Conservation (phyloP, 805 yeast genomes). For the Ogataea angusta region DNA sequence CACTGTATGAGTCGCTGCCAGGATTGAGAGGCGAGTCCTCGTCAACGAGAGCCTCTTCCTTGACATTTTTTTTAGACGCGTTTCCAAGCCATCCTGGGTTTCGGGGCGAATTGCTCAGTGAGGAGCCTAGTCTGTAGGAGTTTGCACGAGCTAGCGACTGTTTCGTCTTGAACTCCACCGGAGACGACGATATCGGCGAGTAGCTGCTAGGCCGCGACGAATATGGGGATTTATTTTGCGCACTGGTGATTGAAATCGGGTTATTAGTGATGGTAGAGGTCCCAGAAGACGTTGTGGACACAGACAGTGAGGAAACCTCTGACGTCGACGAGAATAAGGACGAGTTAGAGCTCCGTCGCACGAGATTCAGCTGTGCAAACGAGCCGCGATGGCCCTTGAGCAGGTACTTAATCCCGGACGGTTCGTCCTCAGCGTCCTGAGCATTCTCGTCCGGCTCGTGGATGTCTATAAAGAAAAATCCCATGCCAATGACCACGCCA, state of each 20-base stretch:
- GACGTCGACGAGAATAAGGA: constrained; percentile 33
- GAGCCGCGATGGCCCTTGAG: constrained; percentile 36
- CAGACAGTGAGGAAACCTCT: constrained; percentile 24
- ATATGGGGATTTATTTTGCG: constrained; percentile 6
- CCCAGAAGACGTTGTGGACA: constrained; percentile 22
- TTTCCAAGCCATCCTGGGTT: constrained; percentile 17
- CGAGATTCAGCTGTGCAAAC: constrained; percentile 31
- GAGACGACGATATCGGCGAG: constrained; percentile 25
- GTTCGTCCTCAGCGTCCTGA: constrained; percentile 19
- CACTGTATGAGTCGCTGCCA: not conserved
- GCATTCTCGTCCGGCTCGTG: constrained; percentile 31
- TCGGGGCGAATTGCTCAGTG: constrained; percentile 29
- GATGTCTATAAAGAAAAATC: constrained; percentile 42
- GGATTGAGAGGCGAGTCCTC: constrained; percentile 17
- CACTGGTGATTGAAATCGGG: constrained; percentile 20
- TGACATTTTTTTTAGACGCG: constrained; percentile 12
- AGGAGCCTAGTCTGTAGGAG: constrained; percentile 24
- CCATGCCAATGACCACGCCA: constrained; percentile 42
- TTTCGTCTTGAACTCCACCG: constrained; percentile 26
- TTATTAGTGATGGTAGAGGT: constrained; percentile 13
- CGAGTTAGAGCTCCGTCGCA: constrained; percentile 25
- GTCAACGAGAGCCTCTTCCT: constrained; percentile 21
- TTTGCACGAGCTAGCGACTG: constrained; percentile 22
- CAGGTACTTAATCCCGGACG: constrained; percentile 24
- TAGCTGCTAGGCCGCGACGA: constrained; percentile 12